Conservation (phyloP, 345 rosid species). For the Arabis alpina region DNA sequence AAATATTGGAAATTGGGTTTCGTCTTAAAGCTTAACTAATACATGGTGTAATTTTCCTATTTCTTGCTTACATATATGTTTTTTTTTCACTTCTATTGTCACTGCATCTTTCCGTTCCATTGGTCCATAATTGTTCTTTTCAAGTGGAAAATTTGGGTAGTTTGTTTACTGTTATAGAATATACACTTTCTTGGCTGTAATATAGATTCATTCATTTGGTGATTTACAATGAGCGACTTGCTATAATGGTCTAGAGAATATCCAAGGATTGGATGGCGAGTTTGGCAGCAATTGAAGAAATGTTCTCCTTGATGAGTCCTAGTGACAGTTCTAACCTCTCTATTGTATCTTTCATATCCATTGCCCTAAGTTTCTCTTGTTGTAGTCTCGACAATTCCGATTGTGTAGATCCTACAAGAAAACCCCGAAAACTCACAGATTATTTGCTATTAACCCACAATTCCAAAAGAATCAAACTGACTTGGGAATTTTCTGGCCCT, state of each 20-base stretch:
- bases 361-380: constrained; percentile 61
- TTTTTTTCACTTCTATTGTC: too few species aligned
- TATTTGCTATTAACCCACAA: too few species aligned
- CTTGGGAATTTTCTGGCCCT: too few species aligned
- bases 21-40: too few species aligned
- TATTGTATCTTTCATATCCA: constrained; percentile 65
- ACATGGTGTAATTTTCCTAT: too few species aligned
- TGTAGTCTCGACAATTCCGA: constrained; percentile 68
- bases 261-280: constrained; percentile 78
- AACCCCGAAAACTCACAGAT: too few species aligned
- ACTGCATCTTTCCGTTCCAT: too few species aligned
- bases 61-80: too few species aligned
- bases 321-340: constrained; percentile 64
- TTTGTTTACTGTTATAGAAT: not conserved
- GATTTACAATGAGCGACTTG: constrained; percentile 21
- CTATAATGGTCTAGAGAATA: constrained; percentile 32
- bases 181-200: constrained; percentile 6
- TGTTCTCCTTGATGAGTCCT: constrained; percentile 55
- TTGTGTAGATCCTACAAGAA: constrained; percentile 56
- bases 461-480: too few species aligned
- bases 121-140: too few species aligned
- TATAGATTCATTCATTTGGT: not conserved
- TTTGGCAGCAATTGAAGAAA: constrained; percentile 73
- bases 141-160: too few species aligned
- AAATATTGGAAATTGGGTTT: too few species aligned